Evolutionary conservation across 2,329 filamentous ascomycete species (phyloP), one percentile per base, ranked within the genome.

Genomic region (Botrytis hyacinthi): DNA sequence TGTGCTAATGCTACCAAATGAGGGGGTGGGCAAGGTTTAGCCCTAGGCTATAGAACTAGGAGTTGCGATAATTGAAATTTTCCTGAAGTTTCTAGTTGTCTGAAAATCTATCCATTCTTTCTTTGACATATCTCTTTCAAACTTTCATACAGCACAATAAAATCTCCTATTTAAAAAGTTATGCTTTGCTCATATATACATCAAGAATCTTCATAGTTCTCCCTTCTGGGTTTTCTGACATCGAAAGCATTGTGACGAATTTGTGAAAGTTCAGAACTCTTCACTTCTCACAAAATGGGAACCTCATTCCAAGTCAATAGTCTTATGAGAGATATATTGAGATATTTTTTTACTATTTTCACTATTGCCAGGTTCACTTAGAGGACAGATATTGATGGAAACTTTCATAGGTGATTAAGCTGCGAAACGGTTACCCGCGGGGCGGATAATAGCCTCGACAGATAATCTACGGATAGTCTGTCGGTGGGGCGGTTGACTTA

Each of bases 221-320:
- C 51, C 12, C 0, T 8, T 5, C 16, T 5, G n/a, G 0, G 14
- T 7, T 8, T 54, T 6, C 7, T 29, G n/a, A 12, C 26, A 29
- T 8, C 3, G 16, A 54, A 2, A 29, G 3, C 51, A 0, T n/a
- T 8, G 6, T 54, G n/a, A 8, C 6, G n/a, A 54, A 9, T 7
- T 8, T 9, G 9, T 2, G n/a, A 18, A 54, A 18, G 12, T 8
- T 54, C 16, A 1, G 14, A 29, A 18, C 5, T 18, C 1, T 29
- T 18, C 3, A 54, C 14, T 16, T 29, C 12, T 29, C 2, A 8
- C 1, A 29, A 7, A 0, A 16, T 29, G 14, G 14, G n/a, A 54
- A 8, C 16, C 1, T 18, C 4, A 8, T n/a, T n/a, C 16, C 48
- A 54, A 6, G 26, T n/a, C 12, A 29, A 54, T n/a, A 4, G n/a